These are phyloP conservation scores for Cytospora chrysosperma DNA, from an alignment of 2,329 filamentous ascomycete species.

Conservation along the genomic window DNA sequence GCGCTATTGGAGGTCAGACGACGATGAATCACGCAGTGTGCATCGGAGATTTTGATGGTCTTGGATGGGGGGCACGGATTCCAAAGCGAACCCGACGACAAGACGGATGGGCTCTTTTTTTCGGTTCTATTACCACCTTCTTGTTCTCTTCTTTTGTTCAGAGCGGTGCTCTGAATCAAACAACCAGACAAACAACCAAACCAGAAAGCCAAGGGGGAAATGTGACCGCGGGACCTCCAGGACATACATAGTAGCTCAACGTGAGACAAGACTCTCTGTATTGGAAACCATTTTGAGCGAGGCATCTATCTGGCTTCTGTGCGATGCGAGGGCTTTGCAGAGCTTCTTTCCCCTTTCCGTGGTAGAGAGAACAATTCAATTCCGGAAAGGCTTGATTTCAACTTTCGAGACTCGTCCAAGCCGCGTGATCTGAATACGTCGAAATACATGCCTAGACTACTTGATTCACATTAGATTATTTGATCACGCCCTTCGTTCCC, in stretches of 20 bases:
- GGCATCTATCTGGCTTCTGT: neutral
- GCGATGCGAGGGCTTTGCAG: neutral
- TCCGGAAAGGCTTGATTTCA: neutral
- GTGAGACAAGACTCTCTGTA: neutral
- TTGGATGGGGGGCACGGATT: neutral
- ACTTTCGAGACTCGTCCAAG: neutral
- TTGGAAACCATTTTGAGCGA: neutral
- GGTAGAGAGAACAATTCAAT: neutral
- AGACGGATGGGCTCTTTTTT: neutral
- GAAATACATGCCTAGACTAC: too few species aligned
- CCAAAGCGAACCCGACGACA: neutral
- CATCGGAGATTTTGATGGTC: neutral
- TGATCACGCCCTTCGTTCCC: too few species aligned
- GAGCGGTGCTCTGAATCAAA: constrained; percentile 7
- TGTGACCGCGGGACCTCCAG: neutral
- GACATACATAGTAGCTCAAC: neutral
- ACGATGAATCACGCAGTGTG: constrained; percentile 22
- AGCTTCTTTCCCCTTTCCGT: neutral
- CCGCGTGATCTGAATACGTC: neutral
- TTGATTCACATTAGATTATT: too few species aligned
- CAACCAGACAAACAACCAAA: neutral
- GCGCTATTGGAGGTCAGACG: constrained; percentile 19
- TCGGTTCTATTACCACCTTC: neutral
- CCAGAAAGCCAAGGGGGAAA: neutral
- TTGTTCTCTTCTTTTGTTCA: neutral